These are phyloP conservation scores for Astrothelium macrocarpum DNA, from an alignment of 495 filamentous ascomycete genomes.

Conservation along the genomic window DNA sequence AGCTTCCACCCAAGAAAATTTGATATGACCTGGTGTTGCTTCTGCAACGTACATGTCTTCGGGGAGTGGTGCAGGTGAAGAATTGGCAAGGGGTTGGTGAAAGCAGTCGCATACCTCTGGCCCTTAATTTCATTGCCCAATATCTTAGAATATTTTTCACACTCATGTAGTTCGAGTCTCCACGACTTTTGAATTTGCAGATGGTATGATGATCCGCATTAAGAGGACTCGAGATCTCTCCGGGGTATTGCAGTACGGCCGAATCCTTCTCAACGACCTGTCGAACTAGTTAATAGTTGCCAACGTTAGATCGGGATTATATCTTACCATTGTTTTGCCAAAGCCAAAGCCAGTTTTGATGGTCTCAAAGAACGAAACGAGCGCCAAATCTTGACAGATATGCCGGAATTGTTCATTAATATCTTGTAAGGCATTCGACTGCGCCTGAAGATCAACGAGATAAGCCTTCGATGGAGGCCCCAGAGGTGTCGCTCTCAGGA, in stretches of 20 bases:
- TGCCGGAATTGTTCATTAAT: slow-evolving; percentile 32
- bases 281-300: background rate
- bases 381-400: slow-evolving; percentile 15
- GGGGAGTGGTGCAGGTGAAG: background rate
- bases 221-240: slow-evolving; percentile 33
- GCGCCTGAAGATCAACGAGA: slow-evolving; percentile 12
- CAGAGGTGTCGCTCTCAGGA: background rate
- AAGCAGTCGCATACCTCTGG: background rate
- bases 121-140: background rate
- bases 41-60: background rate
- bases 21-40: background rate
- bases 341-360: slow-evolving; percentile 22
- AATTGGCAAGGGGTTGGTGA: background rate
- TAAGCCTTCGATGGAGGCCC: slow-evolving; percentile 9
- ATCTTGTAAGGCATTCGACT: slow-evolving; percentile 18
- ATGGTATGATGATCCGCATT: slow-evolving; percentile 42
- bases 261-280: slow-evolving; percentile 35
- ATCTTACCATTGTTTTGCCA: slow-evolving; percentile 20
- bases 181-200: slow-evolving; percentile 37
- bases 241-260: slow-evolving; percentile 37
- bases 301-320: background rate
- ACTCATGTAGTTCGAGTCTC: slow-evolving; percentile 36
- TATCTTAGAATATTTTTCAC: slow-evolving; percentile 26
- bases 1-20: background rate
- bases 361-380: slow-evolving; percentile 36